Evolutionary conservation across 257 asterid species (phyloP), one percentile per base, ranked within the genome.

Genomic region (Penstemon davidsonii): DNA sequence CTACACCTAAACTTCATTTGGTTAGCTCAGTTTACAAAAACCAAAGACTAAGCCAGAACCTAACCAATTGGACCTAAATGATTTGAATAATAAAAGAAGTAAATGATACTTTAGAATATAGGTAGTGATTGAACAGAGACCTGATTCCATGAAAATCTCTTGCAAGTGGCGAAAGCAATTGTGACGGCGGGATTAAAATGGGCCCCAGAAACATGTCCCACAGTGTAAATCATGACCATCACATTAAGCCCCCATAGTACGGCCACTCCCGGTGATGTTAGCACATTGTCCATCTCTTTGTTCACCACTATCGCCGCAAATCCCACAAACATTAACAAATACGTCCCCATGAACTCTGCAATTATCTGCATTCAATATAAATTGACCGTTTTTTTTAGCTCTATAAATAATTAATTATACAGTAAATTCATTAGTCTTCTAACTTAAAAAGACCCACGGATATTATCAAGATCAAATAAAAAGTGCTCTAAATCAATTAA

Each of bases 181-280:
- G 83, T 80, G 15, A 83, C 83, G 36, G 85, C 85, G 5, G 83
- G 87, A 47, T 83, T 83, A 37, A 83, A 83, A 77, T 83, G 87
- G 12, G 87, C 87, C 38, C 87, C 87, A 19, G 85, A 83, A 4
- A 83, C 60, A 37, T 83, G 88, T 1, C 85, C 83, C 25, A 83
- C 66, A 2, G 83, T 65, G 62, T 83, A 83, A 67, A 77, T 62
- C 83, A 83, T 72, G 15, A 80, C 78, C 85, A 80, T 78, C 8
- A 83, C 81, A 63, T 69, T 78, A 62, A 80, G 55, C 15, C 85
- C 88, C 83, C 85, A 80, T n/a, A 75, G 67, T 0, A 83, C 62
- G 0, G 80, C 76, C 25, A 80, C 63, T 7, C 85, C 87, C 0
- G 87, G 87, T 2, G 75, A 56, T 3, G 85, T 83, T 36, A 80